Evolutionary conservation across 192 early-diverging fungal genomes (phyloP), one percentile per base, ranked within the genome.

Genomic region (Dissophora ornata): DNA sequence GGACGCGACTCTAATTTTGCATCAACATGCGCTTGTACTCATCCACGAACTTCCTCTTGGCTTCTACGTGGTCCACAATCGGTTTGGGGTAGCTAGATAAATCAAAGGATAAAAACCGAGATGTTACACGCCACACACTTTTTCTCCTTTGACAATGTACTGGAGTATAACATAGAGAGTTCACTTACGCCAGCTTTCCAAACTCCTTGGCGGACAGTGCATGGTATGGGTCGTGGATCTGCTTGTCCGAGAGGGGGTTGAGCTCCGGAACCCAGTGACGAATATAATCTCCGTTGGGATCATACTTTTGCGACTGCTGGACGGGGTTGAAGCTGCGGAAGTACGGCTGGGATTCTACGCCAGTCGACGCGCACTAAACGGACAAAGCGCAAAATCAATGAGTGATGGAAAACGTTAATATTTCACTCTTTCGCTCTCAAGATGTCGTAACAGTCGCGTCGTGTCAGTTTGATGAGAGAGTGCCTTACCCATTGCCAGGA

Each of bases 281-380:
- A 55, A 91, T 89, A 57, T 83, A 91, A 0, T 68, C 62, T 15
- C 87, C 89, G 19, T 73, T 64, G 4, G 80, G 79, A 69, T 93
- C 91, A 71, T 84, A 90, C 62, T 70, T 69, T 16, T 65, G 58
- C 2, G 70, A 71, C 32, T 71, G 80, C 19, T 40, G n/a, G 21
- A 78, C 53, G 11, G 88, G 87, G 58, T 90, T 93, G 59, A 90
- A 88, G 28, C 89, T 84, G 3, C 89, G 81, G 67, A 86, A 90
- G 62, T 90, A 93, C 0, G 90, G 91, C 62, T 89, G 89, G 10
- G 86, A 58, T 55, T 91, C 91, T 25, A 85, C 86, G 9, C 91
- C 90, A 18, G 89, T 91, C 0, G 80, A 82, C 13, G 89, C 90
- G 32, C 83, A 79, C 83, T 82, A 56, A 15, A 10, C 30, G 55